Base-by-base conservation (phyloP, 805 yeast species). In the Zygosaccharomyces rouxii region DNA sequence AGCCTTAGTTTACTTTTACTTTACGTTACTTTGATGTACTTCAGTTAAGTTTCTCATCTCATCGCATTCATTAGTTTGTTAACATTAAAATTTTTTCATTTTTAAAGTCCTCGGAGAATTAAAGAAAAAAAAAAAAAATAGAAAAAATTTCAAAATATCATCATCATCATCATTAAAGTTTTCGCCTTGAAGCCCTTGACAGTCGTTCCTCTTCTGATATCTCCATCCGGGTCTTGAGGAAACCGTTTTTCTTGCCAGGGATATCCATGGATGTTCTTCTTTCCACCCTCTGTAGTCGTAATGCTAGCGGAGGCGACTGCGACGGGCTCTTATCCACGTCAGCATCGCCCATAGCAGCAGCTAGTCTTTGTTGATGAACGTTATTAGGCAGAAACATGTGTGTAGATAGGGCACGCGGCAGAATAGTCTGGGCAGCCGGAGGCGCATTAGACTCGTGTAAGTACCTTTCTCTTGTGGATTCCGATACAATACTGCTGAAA, bases 391-490 rank as follows among this genome's bases (percentile, higher is more conserved):
- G 56, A 58, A 79, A 79, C 82, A 79, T 79, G 58, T 79, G 84
- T 1, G 84, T 79, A 4, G 81, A 71, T 30, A 79, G 62, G 0
- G 84, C 83, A 3, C 82, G 78, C n/a, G 84, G 83, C 30, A 79
- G 64, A 16, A 79, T 60, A 0, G 81, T 78, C 1, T 79, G 68
- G 0, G 83, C 83, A 1, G 83, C 75, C 7, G 79, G 75, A n/a
- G 84, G 84, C 1, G 83, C 83, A 56, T 76, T 78, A 1, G 83
- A 79, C 48, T 71, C 73, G 50, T 74, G 78, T 29, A 53, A 54
- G 55, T 63, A 67, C 18, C 63, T 57, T n/a, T 59, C 59, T 30
- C 64, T 63, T 1, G 71, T 66, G 11, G 69, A 51, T 41, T 69
- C 72, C 41, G 70, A 64, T 18, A 63, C 69, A 50, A 66, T 66